These are phyloP conservation scores for Aspergillus incahuasiensis DNA, from an alignment of 495 filamentous ascomycete genomes.

Conservation along the genomic window DNA sequence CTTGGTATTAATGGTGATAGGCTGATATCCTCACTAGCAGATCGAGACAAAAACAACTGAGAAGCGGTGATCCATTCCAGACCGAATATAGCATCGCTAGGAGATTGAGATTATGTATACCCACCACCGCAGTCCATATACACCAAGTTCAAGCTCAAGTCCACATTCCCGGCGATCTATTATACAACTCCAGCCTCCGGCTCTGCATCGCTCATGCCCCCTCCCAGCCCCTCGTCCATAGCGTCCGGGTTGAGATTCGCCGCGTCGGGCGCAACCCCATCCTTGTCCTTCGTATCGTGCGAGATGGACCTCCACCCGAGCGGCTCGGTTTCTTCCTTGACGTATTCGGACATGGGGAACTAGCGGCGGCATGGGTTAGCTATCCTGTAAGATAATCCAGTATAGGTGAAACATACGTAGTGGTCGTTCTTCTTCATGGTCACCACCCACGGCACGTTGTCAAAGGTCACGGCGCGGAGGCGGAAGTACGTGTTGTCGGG, in stretches of 20 bases:
- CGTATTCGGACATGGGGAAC: conserved; percentile 86
- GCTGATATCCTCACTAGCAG: too few species aligned
- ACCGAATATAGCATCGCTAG: too few species aligned
- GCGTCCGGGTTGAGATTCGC: conserved; percentile 44
- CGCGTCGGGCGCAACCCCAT: conserved; percentile 33
- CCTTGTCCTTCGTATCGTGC: conserved; percentile 53
- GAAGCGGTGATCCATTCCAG: too few species aligned
- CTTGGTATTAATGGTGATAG: too few species aligned
- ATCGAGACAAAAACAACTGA: too few species aligned
- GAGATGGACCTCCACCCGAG: conserved; percentile 69
- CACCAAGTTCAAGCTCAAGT: too few species aligned
- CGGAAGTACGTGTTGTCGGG: conserved; percentile 97
- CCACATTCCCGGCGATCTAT: background rate
- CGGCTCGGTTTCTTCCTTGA: conserved; percentile 60
- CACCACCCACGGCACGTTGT: conserved; percentile 94
- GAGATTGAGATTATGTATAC: background rate
- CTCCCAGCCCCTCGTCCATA: conserved; percentile 38
- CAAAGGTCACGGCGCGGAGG: conserved; percentile 89
- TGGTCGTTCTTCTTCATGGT: conserved; percentile 99
- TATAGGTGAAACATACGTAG: conserved; percentile 56
- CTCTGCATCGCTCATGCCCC: conserved; percentile 37
- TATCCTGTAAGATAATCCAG: background rate
- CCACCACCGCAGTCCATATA: too few species aligned
- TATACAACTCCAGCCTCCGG: conserved; percentile 31
- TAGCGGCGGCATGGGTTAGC: conserved; percentile 8